phyloP scores from a whole-genome alignment of 495 filamentous ascomycete species.

The Trichoderma asperelloides region DNA sequence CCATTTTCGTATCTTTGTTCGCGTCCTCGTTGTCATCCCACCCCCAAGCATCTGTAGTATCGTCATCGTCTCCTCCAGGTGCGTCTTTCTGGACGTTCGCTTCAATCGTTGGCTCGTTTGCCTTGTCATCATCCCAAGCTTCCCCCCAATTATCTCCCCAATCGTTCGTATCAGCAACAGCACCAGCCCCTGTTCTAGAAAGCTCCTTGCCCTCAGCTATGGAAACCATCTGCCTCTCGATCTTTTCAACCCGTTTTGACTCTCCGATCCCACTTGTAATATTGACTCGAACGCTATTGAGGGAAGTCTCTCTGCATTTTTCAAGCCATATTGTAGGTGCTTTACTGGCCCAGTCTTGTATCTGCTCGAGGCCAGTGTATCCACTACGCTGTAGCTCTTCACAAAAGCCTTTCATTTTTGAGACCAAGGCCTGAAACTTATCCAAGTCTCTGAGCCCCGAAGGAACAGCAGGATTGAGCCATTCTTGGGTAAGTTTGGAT shows the following conservation, averaged over 20 bases:
- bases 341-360: constrained; percentile 72
- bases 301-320: constrained; percentile 67
- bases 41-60: constrained; percentile 25
- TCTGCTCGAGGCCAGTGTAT: constrained; percentile 58
- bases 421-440: constrained; percentile 57
- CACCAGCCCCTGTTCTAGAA: constrained; percentile 39
- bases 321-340: constrained; percentile 76
- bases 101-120: background rate
- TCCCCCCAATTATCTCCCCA: constrained; percentile 66
- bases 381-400: constrained; percentile 48
- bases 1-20: constrained; percentile 14
- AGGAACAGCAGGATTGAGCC: constrained; percentile 71
- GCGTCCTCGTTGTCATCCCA: constrained; percentile 22
- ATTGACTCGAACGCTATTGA: constrained; percentile 63
- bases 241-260: constrained; percentile 62
- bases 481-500: constrained; percentile 55
- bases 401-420: constrained; percentile 53
- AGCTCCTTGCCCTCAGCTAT: constrained; percentile 54
- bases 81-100: constrained; percentile 20
- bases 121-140: constrained; percentile 54
- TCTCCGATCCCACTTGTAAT: constrained; percentile 53
- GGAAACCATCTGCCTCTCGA: constrained; percentile 74
- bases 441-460: constrained; percentile 57
- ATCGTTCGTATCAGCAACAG: constrained; percentile 34
- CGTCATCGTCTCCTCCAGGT: constrained; percentile 10